Percentiles rank a stretch among this genome's conserved stretches.
These are phyloP conservation scores for Nemania sp. DNA, from an alignment of 2,329 filamentous ascomycete genomes.

Conservation along the genomic window DNA sequence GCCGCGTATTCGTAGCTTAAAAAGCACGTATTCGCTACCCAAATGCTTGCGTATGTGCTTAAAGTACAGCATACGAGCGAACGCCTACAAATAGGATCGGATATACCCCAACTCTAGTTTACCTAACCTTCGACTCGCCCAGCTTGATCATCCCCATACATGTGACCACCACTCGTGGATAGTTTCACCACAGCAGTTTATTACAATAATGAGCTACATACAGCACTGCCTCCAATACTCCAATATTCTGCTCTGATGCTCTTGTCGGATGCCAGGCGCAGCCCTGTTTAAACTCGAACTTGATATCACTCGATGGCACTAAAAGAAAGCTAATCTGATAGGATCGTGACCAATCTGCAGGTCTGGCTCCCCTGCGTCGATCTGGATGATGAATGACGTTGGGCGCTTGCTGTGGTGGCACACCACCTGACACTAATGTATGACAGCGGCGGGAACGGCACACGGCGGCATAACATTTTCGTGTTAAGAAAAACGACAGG, in stretches of 20 bases:
- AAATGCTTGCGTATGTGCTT: too few species aligned
- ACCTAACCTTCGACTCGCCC: not conserved
- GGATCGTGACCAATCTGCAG: slow-evolving; percentile 14
- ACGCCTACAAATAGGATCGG: not conserved
- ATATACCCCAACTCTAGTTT: not conserved
- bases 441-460: not conserved
- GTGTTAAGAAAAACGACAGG: not conserved
- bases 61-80: too few species aligned
- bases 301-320: slow-evolving; percentile 6
- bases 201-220: not conserved
- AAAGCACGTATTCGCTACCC: slow-evolving; percentile 6
- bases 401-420: not conserved
- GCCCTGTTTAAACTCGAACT: not conserved
- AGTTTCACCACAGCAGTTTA: not conserved
- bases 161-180: not conserved
- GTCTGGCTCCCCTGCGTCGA: slow-evolving; percentile 12
- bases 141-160: not conserved
- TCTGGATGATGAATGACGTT: slow-evolving; percentile 15
- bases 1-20: slow-evolving; percentile 20
- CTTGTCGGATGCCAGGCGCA: not conserved
- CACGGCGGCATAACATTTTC: not conserved
- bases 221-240: not conserved
- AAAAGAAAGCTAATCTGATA: not conserved
- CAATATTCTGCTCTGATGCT: not conserved
- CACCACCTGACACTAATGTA: slow-evolving; percentile 26